A percentile compares a stretch with the other conserved stretches of the same genome.
phyloP scores from a whole-genome alignment of 805 yeast genomes.

The Saturnispora bothae region DNA sequence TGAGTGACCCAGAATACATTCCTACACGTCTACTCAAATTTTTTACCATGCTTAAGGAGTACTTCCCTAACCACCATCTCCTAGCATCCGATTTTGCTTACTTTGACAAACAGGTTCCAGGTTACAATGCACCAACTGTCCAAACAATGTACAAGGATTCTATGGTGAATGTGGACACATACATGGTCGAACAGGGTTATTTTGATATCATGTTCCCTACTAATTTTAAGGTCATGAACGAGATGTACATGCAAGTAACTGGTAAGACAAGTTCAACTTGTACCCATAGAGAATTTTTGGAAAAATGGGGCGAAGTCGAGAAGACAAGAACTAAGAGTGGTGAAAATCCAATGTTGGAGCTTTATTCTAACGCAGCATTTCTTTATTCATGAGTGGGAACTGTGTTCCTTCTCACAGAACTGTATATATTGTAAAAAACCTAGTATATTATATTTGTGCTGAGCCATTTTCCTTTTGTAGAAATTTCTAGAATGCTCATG shows the following conservation, averaged over 20 bases:
- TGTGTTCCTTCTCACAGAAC: too few relatives aligned
- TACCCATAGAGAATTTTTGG: slow-evolving; percentile 55
- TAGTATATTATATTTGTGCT: too few relatives aligned
- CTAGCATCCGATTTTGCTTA: slow-evolving; percentile 59
- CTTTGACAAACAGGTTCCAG: slow-evolving; percentile 39
- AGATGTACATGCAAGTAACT: slow-evolving; percentile 51
- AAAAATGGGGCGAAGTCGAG: slow-evolving; percentile 60
- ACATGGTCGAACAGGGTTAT: slow-evolving; percentile 77
- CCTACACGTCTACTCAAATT: slow-evolving; percentile 69
- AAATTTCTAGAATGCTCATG: too few relatives aligned
- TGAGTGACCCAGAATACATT: slow-evolving; percentile 65
- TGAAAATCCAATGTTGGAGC: slow-evolving; percentile 74
- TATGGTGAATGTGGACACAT: slow-evolving; percentile 61
- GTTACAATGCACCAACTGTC: slow-evolving; percentile 68
- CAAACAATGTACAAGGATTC: slow-evolving; percentile 61
- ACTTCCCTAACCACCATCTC: slow-evolving; percentile 71
- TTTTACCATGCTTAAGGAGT: slow-evolving; percentile 47
- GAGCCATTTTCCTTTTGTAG: too few relatives aligned
- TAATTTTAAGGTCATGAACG: slow-evolving; percentile 52
- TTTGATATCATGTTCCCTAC: slow-evolving; percentile 86
- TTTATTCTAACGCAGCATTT: slow-evolving; percentile 67
- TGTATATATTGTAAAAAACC: too few relatives aligned
- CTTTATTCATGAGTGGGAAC: slow-evolving; percentile 37
- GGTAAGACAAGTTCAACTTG: slow-evolving; percentile 47
- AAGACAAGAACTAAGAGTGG: slow-evolving; percentile 64